A percentile compares a stretch with the other conserved stretches of the same genome.
These are phyloP conservation scores for Pascua sp. DNA, from an alignment of 1,284 basidiomycete genomes.

Conservation along the genomic window DNA sequence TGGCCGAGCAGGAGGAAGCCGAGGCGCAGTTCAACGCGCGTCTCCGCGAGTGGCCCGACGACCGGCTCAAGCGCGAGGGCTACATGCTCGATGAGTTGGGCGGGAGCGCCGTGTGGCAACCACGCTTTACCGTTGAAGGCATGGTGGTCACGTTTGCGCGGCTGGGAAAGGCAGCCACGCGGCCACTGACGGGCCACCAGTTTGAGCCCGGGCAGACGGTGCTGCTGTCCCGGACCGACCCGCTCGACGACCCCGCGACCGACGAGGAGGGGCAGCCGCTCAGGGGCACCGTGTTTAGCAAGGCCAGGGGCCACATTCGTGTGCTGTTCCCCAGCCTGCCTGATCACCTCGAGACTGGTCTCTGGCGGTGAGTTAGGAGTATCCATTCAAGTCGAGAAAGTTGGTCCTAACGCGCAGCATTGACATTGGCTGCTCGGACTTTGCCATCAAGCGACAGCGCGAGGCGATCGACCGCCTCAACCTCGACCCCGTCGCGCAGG, in stretches of 20 bases:
- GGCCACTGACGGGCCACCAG: conserved; percentile 19
- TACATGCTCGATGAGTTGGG: conserved; percentile 63
- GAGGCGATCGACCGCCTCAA: conserved; percentile 62
- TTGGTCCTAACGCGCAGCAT: conserved; percentile 50
- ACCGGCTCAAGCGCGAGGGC: conserved; percentile 62
- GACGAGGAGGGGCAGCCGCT: conserved; percentile 52
- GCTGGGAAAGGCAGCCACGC: conserved; percentile 59
- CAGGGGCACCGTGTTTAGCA: conserved; percentile 59
- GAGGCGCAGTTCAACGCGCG: conserved; percentile 58
- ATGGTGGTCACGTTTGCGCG: conserved; percentile 54
- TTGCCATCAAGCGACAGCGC: conserved; percentile 67
- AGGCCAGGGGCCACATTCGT: conserved; percentile 53
- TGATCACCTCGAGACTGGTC: conserved; percentile 49
- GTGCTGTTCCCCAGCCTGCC: conserved; percentile 58
- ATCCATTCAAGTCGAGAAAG: background rate
- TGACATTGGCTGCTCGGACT: conserved; percentile 66
- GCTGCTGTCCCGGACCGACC: conserved; percentile 62
- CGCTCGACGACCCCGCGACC: conserved; percentile 45
- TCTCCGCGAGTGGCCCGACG: conserved; percentile 62
- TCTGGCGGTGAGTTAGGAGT: conserved; percentile 57
- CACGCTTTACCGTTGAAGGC: conserved; percentile 13
- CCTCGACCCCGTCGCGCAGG: conserved; percentile 56
- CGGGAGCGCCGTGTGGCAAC: conserved; percentile 32
- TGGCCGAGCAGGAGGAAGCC: conserved; percentile 63
- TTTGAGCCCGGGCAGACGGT: conserved; percentile 60